Conservation (phyloP, 768 basidiomycete genomes). For the Inosperma sp. region DNA sequence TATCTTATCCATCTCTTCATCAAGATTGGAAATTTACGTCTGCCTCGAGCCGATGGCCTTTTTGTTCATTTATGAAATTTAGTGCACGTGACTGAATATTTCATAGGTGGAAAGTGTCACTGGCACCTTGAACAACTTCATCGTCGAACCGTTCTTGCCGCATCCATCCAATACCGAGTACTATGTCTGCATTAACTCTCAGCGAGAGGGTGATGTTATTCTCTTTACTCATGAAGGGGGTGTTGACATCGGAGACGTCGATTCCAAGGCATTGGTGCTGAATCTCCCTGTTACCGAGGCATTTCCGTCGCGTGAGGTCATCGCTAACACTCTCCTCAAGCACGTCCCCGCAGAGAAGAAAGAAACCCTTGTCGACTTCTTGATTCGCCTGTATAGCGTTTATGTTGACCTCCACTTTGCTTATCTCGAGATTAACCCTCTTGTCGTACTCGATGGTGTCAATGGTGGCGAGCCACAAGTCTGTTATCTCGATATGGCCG, state of each 20-base stretch:
- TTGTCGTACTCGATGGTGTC: constrained; percentile 86
- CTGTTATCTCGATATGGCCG: constrained; percentile 98
- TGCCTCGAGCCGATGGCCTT: too few relatives aligned
- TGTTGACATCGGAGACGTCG: constrained; percentile 98
- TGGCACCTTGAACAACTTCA: constrained; percentile 96
- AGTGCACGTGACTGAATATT: constrained; percentile 21
- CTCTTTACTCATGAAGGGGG: constrained; percentile 99
- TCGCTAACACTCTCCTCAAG: constrained; percentile 71
- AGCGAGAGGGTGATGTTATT: constrained; percentile 90
- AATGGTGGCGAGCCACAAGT: constrained; percentile 67
- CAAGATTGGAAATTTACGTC: too few relatives aligned
- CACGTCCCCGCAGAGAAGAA: constrained; percentile 83
- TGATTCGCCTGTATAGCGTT: constrained; percentile 91
- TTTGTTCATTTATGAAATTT: too few relatives aligned
- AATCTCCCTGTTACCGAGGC: constrained; percentile 65
- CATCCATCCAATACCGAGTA: constrained; percentile 92
- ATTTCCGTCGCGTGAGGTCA: constrained; percentile 79
- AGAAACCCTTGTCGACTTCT: constrained; percentile 91
- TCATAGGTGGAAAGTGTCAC: constrained; percentile 83
- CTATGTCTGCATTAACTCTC: constrained; percentile 97
- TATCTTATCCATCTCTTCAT: constrained; percentile 19
- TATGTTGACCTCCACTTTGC: constrained; percentile 99
- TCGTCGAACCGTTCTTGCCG: constrained; percentile 98
- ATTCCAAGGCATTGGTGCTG: constrained; percentile 92
- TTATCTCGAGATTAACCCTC: constrained; percentile 99